phyloP scores from a whole-genome alignment of 805 yeast genomes.

The Candida loeiensis region DNA sequence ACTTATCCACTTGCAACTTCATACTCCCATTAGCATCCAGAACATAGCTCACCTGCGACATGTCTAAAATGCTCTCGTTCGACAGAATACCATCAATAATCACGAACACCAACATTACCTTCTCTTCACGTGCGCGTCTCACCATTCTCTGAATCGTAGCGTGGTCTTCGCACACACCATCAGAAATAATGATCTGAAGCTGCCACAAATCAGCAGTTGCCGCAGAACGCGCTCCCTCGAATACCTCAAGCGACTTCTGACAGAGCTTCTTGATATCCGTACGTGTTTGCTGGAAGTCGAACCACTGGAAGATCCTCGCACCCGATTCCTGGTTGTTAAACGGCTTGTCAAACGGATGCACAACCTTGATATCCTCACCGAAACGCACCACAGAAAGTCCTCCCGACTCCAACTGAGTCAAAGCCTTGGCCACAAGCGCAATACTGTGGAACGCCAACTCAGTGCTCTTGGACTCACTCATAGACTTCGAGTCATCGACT shows the following conservation, averaged over 20 bases:
- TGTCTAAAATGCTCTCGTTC: slow-evolving; percentile 84
- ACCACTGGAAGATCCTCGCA: slow-evolving; percentile 77
- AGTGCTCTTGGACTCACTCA: slow-evolving; percentile 90
- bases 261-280: slow-evolving; percentile 82
- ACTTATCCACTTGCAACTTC: slow-evolving; percentile 74
- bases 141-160: slow-evolving; percentile 77
- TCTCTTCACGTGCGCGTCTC: slow-evolving; percentile 86
- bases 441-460: slow-evolving; percentile 92
- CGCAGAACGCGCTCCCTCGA: slow-evolving; percentile 53
- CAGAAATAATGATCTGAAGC: slow-evolving; percentile 86
- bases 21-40: slow-evolving; percentile 64
- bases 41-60: slow-evolving; percentile 88
- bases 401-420: slow-evolving; percentile 92
- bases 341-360: slow-evolving; percentile 86
- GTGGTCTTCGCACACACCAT: slow-evolving; percentile 97
- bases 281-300: slow-evolving; percentile 81
- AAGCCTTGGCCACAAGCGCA: slow-evolving; percentile 88
- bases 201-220: slow-evolving; percentile 77
- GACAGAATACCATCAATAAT: slow-evolving; percentile 85
- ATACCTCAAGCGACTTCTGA: slow-evolving; percentile 65
- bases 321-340: slow-evolving; percentile 78
- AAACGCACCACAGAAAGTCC: slow-evolving; percentile 86
- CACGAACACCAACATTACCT: slow-evolving; percentile 92
- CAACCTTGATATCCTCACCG: slow-evolving; percentile 78
- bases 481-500: slow-evolving; percentile 94